Evolutionary conservation across 2,329 filamentous ascomycete species (phyloP).

Genomic region (Clonostachys rosea): DNA sequence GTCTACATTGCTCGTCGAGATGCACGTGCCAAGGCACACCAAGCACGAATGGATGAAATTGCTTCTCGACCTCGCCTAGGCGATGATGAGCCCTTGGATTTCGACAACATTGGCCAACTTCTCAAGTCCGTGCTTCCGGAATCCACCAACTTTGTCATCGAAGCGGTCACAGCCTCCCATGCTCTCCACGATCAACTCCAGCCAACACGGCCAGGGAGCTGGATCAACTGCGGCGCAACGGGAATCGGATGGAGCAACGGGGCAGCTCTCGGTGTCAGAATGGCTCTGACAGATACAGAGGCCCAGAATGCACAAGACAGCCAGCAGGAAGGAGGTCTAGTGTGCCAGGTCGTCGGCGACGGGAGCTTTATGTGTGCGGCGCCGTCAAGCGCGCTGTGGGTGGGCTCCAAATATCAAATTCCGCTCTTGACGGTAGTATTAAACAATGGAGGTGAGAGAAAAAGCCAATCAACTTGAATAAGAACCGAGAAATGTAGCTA

Average conservation of each 20-base stretch:
- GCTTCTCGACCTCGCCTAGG: slow-evolving; percentile 50
- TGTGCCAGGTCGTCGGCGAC: slow-evolving; percentile 52
- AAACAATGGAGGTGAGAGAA: slow-evolving; percentile 46
- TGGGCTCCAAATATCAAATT: slow-evolving; percentile 46
- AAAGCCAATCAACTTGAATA: not conserved
- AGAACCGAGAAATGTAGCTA: not conserved
- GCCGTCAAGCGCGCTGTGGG: slow-evolving; percentile 52
- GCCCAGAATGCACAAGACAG: slow-evolving; percentile 26
- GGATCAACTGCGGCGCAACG: slow-evolving; percentile 74
- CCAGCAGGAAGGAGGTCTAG: slow-evolving; percentile 41
- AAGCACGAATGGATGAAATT: slow-evolving; percentile 55
- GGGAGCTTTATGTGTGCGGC: slow-evolving; percentile 53
- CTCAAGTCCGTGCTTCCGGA: slow-evolving; percentile 16
- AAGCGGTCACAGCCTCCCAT: slow-evolving; percentile 66
- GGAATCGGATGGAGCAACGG: slow-evolving; percentile 76
- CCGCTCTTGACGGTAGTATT: slow-evolving; percentile 50
- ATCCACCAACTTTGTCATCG: slow-evolving; percentile 65
- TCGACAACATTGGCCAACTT: slow-evolving; percentile 19
- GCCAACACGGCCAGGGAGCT: slow-evolving; percentile 60
- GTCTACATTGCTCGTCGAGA: slow-evolving; percentile 1
- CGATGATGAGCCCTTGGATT: slow-evolving; percentile 42
- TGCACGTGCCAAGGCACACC: slow-evolving; percentile 53
- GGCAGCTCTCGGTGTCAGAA: slow-evolving; percentile 67
- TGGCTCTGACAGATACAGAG: slow-evolving; percentile 41
- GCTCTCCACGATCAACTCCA: slow-evolving; percentile 67